Evolutionary conservation across 2,329 filamentous ascomycete species (phyloP).

Genomic region (Plenodomus lindquistii): DNA sequence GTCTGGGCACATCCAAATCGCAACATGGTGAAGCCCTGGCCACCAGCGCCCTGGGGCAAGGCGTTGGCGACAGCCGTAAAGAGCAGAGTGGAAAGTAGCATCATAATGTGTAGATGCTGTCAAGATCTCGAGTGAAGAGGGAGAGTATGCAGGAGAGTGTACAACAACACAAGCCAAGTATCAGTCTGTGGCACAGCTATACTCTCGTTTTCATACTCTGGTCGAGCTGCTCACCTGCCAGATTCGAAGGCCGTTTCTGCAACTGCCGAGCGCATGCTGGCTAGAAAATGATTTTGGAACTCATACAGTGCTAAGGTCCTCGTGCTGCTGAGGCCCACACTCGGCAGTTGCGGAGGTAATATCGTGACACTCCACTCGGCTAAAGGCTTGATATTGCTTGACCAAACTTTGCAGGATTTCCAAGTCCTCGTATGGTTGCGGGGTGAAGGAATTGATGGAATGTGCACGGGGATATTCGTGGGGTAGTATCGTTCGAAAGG

Average conservation of each 20-base stretch:
- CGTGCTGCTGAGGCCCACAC: background rate
- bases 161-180: too few species aligned
- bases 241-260: background rate
- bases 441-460: conserved; percentile 5
- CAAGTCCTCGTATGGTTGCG: conserved; percentile 3
- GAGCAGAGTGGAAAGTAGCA: conserved; percentile 29
- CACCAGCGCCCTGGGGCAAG: conserved; percentile 21
- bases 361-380: conserved; percentile 11
- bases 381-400: conserved; percentile 20
- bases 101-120: conserved; percentile 5
- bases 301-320: background rate
- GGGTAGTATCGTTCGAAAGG: background rate
- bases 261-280: background rate
- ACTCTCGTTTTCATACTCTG: background rate
- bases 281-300: conserved; percentile 1
- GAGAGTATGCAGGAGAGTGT: background rate
- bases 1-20: conserved; percentile 39
- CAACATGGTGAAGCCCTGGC: conserved; percentile 31
- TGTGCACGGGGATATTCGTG: background rate
- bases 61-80: conserved; percentile 25
- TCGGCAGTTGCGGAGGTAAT: conserved; percentile 16
- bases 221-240: background rate
- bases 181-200: too few species aligned
- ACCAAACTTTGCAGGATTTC: conserved; percentile 3
- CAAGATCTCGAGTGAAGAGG: background rate